These are phyloP conservation scores for Parsonsia alboflavescens DNA, from an alignment of 257 asterid genomes.

Conservation along the genomic window DNA sequence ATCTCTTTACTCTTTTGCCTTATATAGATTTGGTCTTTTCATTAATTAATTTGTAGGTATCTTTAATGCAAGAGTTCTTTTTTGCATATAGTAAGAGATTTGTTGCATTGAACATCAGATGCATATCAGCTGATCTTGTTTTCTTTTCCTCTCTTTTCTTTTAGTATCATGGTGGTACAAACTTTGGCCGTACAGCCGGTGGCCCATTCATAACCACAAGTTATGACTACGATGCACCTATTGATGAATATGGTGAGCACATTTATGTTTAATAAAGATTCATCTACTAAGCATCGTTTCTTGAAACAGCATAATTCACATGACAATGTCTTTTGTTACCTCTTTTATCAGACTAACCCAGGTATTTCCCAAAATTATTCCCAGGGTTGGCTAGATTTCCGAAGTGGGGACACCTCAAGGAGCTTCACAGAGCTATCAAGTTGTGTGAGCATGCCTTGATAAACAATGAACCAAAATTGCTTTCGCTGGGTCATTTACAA, in stretches of 20 bases:
- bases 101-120: neutral
- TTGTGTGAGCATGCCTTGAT: constrained; percentile 61
- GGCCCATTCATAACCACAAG: constrained; percentile 96
- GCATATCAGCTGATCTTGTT: neutral
- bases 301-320: neutral
- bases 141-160: constrained; percentile 9
- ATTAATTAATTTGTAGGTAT: neutral
- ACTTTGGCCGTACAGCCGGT: constrained; percentile 95
- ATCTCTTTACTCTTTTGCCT: constrained; percentile 18
- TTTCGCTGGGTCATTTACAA: constrained; percentile 63
- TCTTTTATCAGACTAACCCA: constrained; percentile 2
- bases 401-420: constrained; percentile 93
- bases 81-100: neutral
- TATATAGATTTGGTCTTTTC: neutral
- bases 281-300: neutral
- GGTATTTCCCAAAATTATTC: constrained; percentile 19
- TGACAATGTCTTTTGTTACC: neutral
- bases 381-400: constrained; percentile 81
- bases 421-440: constrained; percentile 78
- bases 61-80: neutral
- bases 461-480: constrained; percentile 39
- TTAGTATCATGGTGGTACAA: constrained; percentile 96
- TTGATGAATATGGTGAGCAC: constrained; percentile 80
- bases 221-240: constrained; percentile 94
- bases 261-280: neutral